Conservation (phyloP, 1,139 yeast species). For the Candida labiduridarum region DNA sequence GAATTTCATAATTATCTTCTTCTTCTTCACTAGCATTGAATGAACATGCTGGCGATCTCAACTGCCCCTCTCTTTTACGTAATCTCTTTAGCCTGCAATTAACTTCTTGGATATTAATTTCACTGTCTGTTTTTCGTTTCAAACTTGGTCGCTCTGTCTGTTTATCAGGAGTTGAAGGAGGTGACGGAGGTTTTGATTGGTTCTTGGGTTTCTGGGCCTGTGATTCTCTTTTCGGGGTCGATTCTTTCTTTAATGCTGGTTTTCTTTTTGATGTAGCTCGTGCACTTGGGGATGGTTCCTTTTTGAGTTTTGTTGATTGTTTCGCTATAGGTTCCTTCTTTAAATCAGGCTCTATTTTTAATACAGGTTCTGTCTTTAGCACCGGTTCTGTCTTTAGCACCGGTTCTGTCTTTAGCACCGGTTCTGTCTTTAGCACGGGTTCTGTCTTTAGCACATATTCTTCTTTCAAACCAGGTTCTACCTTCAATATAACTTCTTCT, state of each 20-base stretch:
- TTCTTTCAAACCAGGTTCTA: conserved; percentile 9
- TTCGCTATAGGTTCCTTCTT: conserved; percentile 9
- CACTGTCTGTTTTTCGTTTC: conserved; percentile 18
- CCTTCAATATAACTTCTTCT: conserved; percentile 11
- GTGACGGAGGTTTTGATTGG: conserved; percentile 18
- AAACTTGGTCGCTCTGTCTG: conserved; percentile 18
- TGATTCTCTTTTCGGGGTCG: conserved; percentile 9
- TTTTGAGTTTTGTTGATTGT: conserved; percentile 13
- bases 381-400: conserved; percentile 9
- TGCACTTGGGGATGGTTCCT: conserved; percentile 10
- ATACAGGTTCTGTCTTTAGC: conserved; percentile 4
- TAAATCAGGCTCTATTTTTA: neutral
- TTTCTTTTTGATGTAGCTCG: conserved; percentile 7
- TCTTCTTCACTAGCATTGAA: conserved; percentile 7
- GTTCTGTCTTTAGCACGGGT: conserved; percentile 13
- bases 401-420: conserved; percentile 5
- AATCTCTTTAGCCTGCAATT: conserved; percentile 14
- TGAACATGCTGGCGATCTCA: conserved; percentile 6
- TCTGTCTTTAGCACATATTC: conserved; percentile 10
- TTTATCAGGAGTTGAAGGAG: conserved; percentile 26
- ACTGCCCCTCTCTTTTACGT: conserved; percentile 28
- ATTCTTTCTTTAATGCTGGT: conserved; percentile 13
- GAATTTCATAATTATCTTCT: neutral
- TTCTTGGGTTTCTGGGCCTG: neutral
- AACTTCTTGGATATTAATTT: conserved; percentile 1